Conservation (phyloP, 2,329 filamentous ascomycete species). For the Fusarium haematococcum region DNA sequence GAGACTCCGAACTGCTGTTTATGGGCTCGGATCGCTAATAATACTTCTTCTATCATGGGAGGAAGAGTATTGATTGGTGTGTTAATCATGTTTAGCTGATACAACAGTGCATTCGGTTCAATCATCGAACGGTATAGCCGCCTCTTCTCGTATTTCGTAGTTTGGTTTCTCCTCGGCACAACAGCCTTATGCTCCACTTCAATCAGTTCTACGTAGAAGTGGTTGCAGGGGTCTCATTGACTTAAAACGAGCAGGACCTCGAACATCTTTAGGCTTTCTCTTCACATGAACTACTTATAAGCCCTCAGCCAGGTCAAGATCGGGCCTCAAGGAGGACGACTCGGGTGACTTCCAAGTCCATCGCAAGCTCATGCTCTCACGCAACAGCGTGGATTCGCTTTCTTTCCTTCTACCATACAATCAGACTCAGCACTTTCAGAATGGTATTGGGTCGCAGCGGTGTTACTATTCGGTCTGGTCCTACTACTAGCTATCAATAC, state of each 20-base stretch:
- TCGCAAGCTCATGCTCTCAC: not conserved
- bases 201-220: not conserved
- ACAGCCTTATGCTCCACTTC: not conserved
- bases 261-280: not conserved
- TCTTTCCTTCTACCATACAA: no score
- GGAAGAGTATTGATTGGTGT: not conserved
- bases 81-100: not conserved
- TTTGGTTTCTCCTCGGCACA: not conserved
- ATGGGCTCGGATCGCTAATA: not conserved
- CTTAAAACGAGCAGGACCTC: not conserved
- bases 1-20: conserved; percentile 4
- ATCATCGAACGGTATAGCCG: not conserved
- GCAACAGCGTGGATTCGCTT: not conserved
- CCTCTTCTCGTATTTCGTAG: not conserved
- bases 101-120: not conserved
- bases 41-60: not conserved
- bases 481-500: no score
- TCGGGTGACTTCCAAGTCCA: no score
- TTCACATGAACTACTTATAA: not conserved
- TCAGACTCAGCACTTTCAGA: no score
- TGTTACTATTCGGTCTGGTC: no score
- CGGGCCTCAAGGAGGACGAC: not conserved
- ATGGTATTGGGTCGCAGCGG: no score
- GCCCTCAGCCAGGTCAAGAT: not conserved
- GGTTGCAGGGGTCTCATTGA: not conserved